These are phyloP conservation scores for Penicillium riverlandense DNA, from an alignment of 495 filamentous ascomycete species.

Conservation along the genomic window DNA sequence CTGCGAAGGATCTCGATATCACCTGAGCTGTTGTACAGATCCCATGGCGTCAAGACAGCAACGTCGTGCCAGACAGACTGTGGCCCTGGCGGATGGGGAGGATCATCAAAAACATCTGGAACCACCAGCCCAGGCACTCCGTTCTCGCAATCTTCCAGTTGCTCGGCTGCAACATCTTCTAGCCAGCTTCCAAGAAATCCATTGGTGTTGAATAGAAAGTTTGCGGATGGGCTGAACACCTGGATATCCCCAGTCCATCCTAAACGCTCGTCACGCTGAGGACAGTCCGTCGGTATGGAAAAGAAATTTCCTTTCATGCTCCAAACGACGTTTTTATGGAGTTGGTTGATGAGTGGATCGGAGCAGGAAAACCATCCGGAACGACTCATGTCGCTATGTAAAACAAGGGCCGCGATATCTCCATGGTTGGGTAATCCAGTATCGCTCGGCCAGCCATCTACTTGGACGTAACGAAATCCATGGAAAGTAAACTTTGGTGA, in stretches of 20 bases:
- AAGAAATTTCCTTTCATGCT: conserved; percentile 51
- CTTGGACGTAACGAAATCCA: conserved; percentile 48
- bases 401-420: conserved; percentile 36
- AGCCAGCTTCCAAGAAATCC: conserved; percentile 46
- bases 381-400: conserved; percentile 44
- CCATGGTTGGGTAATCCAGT: conserved; percentile 4
- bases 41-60: conserved; percentile 38
- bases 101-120: conserved; percentile 26
- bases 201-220: conserved; percentile 42
- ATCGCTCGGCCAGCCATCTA: conserved; percentile 32
- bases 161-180: conserved; percentile 35
- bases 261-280: conserved; percentile 49
- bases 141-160: conserved; percentile 9
- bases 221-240: conserved; percentile 44
- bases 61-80: conserved; percentile 46
- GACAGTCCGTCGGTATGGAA: conserved; percentile 47
- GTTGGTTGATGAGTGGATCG: conserved; percentile 38
- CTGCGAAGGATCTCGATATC: conserved; percentile 32
- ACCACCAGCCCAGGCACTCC: conserved; percentile 33
- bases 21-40: conserved; percentile 33
- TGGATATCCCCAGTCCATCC: conserved; percentile 53
- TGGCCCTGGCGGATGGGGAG: conserved; percentile 7
- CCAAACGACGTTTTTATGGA: conserved; percentile 45
- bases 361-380: conserved; percentile 43
- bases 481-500: conserved; percentile 45